Conservation (phyloP, 1,139 yeast species). For the Suhomyces bribrorum region DNA sequence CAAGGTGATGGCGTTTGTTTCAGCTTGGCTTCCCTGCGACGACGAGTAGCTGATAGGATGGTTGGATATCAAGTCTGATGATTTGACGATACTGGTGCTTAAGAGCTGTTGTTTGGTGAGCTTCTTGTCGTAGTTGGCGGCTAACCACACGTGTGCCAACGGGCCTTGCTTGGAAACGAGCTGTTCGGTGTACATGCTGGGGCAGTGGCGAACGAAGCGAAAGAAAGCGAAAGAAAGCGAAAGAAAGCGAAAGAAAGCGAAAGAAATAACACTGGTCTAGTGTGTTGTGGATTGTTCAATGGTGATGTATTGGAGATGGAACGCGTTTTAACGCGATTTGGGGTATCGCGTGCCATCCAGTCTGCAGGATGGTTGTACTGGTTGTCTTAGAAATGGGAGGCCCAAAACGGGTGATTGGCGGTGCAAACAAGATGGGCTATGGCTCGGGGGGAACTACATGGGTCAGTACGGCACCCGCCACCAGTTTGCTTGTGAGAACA, state of each 20-base stretch:
- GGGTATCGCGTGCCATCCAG: too few species aligned
- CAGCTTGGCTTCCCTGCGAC: conserved; percentile 11
- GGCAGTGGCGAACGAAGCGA: too few species aligned
- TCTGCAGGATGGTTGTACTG: too few species aligned
- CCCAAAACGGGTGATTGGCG: too few species aligned
- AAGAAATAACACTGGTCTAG: too few species aligned
- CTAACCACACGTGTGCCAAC: conserved; percentile 89
- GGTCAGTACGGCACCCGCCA: too few species aligned
- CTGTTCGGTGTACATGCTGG: conserved; percentile 39
- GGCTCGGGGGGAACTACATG: too few species aligned
- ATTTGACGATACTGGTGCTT: conserved; percentile 68
- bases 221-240: too few species aligned
- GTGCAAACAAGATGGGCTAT: too few species aligned
- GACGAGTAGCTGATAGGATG: conserved; percentile 19
- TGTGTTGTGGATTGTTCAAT: too few species aligned
- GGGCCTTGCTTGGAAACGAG: conserved; percentile 73
- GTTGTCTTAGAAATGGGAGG: too few species aligned
- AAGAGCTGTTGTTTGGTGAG: conserved; percentile 75
- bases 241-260: not conserved
- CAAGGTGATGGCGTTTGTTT: conserved; percentile 56
- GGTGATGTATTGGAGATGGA: conserved; percentile 6
- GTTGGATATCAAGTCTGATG: conserved; percentile 56
- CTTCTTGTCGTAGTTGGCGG: conserved; percentile 83
- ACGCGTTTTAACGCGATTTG: conserved; percentile 13
- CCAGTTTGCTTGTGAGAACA: too few species aligned